These are phyloP conservation scores for Macrotyloma uniflorum DNA, from an alignment of 306 rosid species.

Conservation along the genomic window DNA sequence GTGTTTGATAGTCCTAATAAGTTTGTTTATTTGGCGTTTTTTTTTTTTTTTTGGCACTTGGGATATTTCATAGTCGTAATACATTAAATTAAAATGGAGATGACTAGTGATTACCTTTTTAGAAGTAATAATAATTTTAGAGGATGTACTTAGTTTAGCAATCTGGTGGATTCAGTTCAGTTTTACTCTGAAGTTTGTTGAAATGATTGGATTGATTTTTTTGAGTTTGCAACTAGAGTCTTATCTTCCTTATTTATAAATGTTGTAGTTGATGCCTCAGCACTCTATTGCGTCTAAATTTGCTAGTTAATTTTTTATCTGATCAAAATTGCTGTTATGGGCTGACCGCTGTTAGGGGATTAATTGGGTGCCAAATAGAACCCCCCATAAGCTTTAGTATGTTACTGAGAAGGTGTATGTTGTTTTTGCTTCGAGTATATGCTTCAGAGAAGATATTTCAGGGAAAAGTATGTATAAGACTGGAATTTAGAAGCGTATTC, in stretches of 20 bases:
- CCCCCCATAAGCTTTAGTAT: neutral
- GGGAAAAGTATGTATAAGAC: too few relatives aligned
- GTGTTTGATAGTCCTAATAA: slow-evolving; percentile 2
- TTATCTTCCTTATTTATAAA: slow-evolving; percentile 1
- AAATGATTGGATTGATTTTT: slow-evolving; percentile 28
- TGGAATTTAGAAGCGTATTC: too few relatives aligned
- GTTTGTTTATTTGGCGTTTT: too few relatives aligned
- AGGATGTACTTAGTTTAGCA: neutral
- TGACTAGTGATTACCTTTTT: neutral
- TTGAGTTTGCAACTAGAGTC: neutral
- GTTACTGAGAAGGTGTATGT: neutral
- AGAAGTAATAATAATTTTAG: slow-evolving; percentile 16
- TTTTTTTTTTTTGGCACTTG: too few relatives aligned
- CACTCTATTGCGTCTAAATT: neutral
- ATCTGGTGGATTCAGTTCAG: neutral
- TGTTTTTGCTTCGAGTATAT: neutral
- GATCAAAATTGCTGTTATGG: neutral
- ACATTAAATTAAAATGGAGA: slow-evolving; percentile 34
- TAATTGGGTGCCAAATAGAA: too few relatives aligned
- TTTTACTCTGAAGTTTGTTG: slow-evolving; percentile 8
- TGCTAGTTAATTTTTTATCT: neutral
- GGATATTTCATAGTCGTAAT: neutral
- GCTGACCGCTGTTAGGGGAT: too few relatives aligned
- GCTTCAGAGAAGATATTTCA: too few relatives aligned
- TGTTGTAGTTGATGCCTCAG: neutral